Conservation (phyloP, 2,329 filamentous ascomycete genomes). For the Aspergillus sp. region DNA sequence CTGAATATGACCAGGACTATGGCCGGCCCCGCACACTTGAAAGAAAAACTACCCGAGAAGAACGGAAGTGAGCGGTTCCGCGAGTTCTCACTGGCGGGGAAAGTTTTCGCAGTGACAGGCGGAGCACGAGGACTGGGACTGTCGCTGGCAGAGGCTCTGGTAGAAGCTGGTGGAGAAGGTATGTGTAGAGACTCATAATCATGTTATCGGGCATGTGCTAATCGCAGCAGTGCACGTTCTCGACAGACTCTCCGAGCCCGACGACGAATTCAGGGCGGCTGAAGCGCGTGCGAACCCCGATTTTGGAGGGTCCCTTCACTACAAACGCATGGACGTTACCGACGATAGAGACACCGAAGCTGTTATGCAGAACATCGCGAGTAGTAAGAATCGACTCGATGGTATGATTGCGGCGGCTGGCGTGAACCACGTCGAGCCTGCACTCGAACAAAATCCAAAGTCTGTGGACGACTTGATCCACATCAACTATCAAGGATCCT, state of each 20-base stretch:
- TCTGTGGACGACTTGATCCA: conserved; percentile 46
- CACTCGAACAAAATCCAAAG: conserved; percentile 42
- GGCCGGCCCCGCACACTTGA: background rate
- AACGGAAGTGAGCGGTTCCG: conserved; percentile 29
- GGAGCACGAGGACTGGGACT: conserved; percentile 46
- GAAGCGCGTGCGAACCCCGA: conserved; percentile 36
- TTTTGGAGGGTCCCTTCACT: conserved; percentile 44
- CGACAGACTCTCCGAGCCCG: conserved; percentile 44
- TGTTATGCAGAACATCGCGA: conserved; percentile 35
- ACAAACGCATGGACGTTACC: conserved; percentile 49
- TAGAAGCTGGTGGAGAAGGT: conserved; percentile 51
- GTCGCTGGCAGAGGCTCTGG: conserved; percentile 47
- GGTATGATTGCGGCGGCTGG: conserved; percentile 45
- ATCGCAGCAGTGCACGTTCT: conserved; percentile 46
- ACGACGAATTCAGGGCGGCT: conserved; percentile 43
- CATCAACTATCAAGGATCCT: conserved; percentile 52
- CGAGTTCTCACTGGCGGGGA: conserved; percentile 44
- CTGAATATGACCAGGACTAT: background rate
- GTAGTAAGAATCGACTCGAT: conserved; percentile 36
- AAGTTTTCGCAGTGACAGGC: conserved; percentile 45
- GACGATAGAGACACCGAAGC: conserved; percentile 37
- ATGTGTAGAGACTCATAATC: background rate
- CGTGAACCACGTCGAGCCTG: conserved; percentile 43
- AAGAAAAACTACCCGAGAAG: background rate
- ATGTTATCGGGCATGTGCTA: background rate